Evolutionary conservation across 2,329 filamentous ascomycete species (phyloP), one percentile per base, ranked within the genome.

Genomic region (Aureobasidium subglaciale): DNA sequence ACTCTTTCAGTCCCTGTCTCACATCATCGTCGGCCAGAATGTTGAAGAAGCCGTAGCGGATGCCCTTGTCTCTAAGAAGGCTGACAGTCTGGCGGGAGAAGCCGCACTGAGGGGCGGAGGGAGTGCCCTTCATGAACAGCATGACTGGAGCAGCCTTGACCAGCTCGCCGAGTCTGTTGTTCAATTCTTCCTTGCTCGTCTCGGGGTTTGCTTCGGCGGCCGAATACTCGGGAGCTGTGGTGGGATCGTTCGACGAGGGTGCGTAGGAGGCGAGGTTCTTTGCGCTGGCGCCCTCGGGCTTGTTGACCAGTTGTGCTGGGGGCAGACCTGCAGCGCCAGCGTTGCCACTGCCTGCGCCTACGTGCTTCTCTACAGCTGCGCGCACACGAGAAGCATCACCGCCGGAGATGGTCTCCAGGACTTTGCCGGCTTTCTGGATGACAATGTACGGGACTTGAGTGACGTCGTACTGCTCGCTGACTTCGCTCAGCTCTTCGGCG

Each of bases 11-110:
- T 0, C 93, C 93, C 74, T 97, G 92, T 59, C 93, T 82, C 45
- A 99, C 93, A 71, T 97, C 92, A 66, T 99, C 92, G 69, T 99
- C 93, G 60, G 93, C 93, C 64, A 99, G 74, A 61, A 99, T 99
- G 70, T 99, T 97, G 78, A 99, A 99, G 78, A 99, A 99, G 18
- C 93, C 93, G 70, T 97, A 99, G 70, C 95, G 90, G 59, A 99
- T 87, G 48, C 87, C 87, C 68, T 90, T 86, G 73, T 97, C 92
- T 52, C 93, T 82, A 64, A 99, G 74, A 43, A 99, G 82, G 24
- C 78, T 84, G 40, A 99, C 93, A 41, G 96, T 76, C 74, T 96
- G 90, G 63, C 92, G 79, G 62, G 89, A 95, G 74, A 99, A 99
- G 2, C 93, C 90, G 67, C 91, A 96, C 71, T 95, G 88, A 1